Conservation (phyloP, 2,329 filamentous ascomycete species). For the Hortaea werneckii region DNA sequence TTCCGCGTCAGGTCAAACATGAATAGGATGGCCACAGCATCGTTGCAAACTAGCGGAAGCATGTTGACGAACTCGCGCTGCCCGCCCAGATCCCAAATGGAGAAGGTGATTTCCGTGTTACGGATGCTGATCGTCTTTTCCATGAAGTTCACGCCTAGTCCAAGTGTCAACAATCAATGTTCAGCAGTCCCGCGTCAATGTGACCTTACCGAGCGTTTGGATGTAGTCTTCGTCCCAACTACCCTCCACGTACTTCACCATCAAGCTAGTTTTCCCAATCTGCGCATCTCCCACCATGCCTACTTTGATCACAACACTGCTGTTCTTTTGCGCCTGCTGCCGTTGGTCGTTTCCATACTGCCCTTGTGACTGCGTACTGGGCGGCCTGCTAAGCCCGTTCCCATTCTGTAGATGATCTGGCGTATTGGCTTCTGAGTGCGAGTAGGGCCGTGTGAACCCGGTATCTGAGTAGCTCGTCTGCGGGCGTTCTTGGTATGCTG, state of each 20-base stretch:
- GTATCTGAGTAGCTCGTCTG: slow-evolving; percentile 46
- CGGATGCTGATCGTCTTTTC: slow-evolving; percentile 99
- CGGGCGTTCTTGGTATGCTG: slow-evolving; percentile 32
- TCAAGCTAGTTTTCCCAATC: slow-evolving; percentile 96
- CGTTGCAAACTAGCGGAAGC: slow-evolving; percentile 97
- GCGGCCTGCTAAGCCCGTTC: slow-evolving; percentile 22
- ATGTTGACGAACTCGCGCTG: slow-evolving; percentile 99
- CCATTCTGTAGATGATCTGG: slow-evolving; percentile 25
- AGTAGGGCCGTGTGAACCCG: slow-evolving; percentile 34
- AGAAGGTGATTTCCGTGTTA: slow-evolving; percentile 99
- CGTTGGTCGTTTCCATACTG: slow-evolving; percentile 24
- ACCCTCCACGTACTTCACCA: slow-evolving; percentile 99
- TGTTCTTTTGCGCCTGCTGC: slow-evolving; percentile 37
- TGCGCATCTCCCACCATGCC: slow-evolving; percentile 99
- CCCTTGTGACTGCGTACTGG: slow-evolving; percentile 20
- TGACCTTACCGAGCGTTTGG: slow-evolving; percentile 67
- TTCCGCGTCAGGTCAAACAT: slow-evolving; percentile 99
- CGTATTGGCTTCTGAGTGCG: slow-evolving; percentile 33
- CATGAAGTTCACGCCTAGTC: slow-evolving; percentile 91
- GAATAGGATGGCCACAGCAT: slow-evolving; percentile 95
- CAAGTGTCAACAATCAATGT: background rate
- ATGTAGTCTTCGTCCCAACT: slow-evolving; percentile 99
- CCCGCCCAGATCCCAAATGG: slow-evolving; percentile 96
- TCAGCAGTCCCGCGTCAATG: background rate
- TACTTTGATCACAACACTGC: slow-evolving; percentile 91